phyloP scores from a whole-genome alignment of 2,329 filamentous ascomycete species.

The Dryadomyces quercivorus region DNA sequence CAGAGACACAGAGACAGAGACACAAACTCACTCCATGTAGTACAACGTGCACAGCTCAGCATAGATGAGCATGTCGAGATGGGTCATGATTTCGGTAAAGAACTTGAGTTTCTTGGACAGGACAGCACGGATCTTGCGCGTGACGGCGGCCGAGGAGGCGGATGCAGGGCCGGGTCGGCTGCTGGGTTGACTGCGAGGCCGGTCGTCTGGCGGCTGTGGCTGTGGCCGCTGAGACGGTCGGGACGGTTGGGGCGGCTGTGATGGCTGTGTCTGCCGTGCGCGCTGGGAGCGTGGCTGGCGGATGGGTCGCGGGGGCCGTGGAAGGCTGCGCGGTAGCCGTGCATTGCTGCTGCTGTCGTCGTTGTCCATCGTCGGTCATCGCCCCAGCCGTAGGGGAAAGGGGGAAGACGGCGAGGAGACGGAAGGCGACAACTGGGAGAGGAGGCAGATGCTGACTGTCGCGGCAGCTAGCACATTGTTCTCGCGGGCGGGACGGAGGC shows the following conservation, averaged over 20 bases:
- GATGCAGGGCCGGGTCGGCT: not conserved
- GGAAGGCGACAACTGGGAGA: not conserved
- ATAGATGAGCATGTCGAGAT: constrained; percentile 51
- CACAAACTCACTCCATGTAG: constrained; percentile 58
- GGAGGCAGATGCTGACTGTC: not conserved
- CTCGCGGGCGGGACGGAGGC: not conserved
- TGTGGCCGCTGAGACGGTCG: not conserved
- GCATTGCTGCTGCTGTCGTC: not conserved
- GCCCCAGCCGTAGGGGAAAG: not conserved
- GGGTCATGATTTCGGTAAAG: constrained; percentile 45
- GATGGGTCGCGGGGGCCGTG: not conserved
- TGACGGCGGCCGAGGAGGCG: constrained; percentile 6
- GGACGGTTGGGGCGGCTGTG: not conserved
- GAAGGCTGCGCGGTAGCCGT: not conserved
- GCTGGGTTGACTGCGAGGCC: not conserved
- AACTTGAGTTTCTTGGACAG: constrained; percentile 47
- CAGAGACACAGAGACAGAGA: too few species aligned
- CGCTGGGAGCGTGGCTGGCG: not conserved
- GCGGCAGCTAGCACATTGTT: not conserved
- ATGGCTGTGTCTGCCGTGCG: not conserved
- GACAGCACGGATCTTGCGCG: constrained; percentile 19
- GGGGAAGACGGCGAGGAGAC: not conserved
- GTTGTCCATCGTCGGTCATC: not conserved
- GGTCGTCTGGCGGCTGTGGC: not conserved
- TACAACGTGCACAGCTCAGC: constrained; percentile 54